Conservation (phyloP, 2,329 filamentous ascomycete species). For the Penicillium sp. region DNA sequence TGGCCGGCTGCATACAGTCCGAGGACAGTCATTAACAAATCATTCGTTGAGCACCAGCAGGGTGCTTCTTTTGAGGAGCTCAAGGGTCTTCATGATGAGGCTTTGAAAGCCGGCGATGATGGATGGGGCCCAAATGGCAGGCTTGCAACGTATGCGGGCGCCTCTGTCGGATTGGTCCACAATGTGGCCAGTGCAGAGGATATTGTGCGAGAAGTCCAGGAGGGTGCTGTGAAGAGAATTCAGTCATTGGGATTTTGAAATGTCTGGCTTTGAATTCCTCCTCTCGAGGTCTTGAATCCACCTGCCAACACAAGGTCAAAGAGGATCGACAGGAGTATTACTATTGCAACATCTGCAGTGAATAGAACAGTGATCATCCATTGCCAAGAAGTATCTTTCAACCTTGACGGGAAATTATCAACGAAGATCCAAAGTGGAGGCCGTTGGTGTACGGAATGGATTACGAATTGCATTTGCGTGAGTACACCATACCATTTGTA, state of each 20-base stretch:
- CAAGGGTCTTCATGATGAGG: slow-evolving; percentile 45
- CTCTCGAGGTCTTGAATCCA: background rate
- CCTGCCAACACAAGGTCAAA: too few relatives aligned
- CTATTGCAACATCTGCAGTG: too few relatives aligned
- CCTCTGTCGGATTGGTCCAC: slow-evolving; percentile 48
- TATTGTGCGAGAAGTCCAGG: slow-evolving; percentile 38
- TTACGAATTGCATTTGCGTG: background rate
- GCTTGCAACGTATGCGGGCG: slow-evolving; percentile 53
- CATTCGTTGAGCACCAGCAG: slow-evolving; percentile 46
- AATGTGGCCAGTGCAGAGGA: slow-evolving; percentile 39
- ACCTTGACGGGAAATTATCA: too few relatives aligned
- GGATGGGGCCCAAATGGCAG: slow-evolving; percentile 53
- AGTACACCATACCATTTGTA: background rate
- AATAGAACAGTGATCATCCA: too few relatives aligned
- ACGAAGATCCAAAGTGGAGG: background rate
- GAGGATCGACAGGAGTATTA: background rate
- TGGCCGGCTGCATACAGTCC: slow-evolving; percentile 64
- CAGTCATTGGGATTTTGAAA: background rate
- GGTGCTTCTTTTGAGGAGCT: slow-evolving; percentile 49
- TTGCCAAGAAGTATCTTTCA: too few relatives aligned
- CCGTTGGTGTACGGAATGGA: background rate
- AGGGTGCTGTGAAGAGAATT: slow-evolving; percentile 13
- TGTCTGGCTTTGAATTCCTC: background rate
- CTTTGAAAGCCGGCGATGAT: slow-evolving; percentile 40
- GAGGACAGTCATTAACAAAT: slow-evolving; percentile 59